Base-by-base conservation (phyloP, 495 filamentous ascomycete species). In the Penicillium nucicola region DNA sequence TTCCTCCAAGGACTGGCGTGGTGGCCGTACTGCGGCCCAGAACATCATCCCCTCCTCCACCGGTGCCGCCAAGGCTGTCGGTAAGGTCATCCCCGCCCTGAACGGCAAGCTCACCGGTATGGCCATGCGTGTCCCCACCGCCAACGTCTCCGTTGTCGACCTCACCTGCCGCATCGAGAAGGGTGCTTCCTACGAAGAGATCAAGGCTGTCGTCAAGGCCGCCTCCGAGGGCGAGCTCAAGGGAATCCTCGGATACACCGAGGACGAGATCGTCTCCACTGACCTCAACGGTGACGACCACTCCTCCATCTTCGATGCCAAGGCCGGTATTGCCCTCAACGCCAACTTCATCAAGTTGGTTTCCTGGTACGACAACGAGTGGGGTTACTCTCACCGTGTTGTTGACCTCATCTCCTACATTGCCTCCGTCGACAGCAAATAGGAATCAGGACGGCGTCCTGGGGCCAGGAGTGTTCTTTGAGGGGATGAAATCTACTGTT, bases 21-120 rank as follows among this genome's bases (percentile, higher is more conserved):
- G 93, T 81, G 93, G 93, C 65, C 93, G 93, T 77, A 89, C 89
- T 64, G 93, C 95, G 76, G 95, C 93, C 61, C 87, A 95, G 82
- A 98, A 98, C 85, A 98, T 98, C 84, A 98, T 98, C 67, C 93
- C 93, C 72, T 89, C 84, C 84, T 96, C 90, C 83, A 98, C 93
- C 56, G 93, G 93, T 84, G 93, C 93, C 72, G 93, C 93, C 67
- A 98, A 98, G 88, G 93, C 93, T 69, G 93, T 98, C 78, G 93
- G 93, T 78, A 98, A 98, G 84, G 93, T 98, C 76, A 97, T 98
- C 63, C 93, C 93, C 48, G 74, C 81, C 49, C 82, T 98, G 52
- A 97, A 98, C 77, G 93, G 93, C 83, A 98, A 98, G 87, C 90
- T 98, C 57, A 98, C 93, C 58, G 93, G 93, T 76, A 96, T 98